These are phyloP conservation scores for Penicillium mononematosum DNA, from an alignment of 495 filamentous ascomycete species.

Conservation along the genomic window DNA sequence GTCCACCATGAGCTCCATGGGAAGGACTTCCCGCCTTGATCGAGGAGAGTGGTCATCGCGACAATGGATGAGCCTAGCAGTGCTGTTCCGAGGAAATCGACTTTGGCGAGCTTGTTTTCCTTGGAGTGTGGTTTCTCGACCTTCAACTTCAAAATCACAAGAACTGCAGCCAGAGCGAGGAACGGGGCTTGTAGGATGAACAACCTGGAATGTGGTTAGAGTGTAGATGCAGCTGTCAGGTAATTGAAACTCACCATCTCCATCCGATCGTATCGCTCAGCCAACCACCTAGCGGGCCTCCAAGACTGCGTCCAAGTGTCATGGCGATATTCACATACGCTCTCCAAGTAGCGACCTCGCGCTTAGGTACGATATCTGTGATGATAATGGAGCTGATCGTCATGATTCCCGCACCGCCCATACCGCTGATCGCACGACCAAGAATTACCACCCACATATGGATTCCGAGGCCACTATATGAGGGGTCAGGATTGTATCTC, in stretches of 20 bases:
- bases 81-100: conserved; percentile 59
- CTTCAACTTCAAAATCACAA: conserved; percentile 49
- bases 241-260: conserved; percentile 53
- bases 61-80: conserved; percentile 51
- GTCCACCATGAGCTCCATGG: conserved; percentile 53
- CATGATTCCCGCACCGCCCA: conserved; percentile 58
- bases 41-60: conserved; percentile 53
- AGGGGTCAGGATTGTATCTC: conserved; percentile 4
- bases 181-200: conserved; percentile 61
- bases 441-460: conserved; percentile 54
- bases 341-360: conserved; percentile 66
- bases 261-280: conserved; percentile 65
- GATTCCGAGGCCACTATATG: conserved; percentile 48
- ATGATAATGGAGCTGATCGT: conserved; percentile 60
- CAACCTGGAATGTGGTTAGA: conserved; percentile 42
- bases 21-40: conserved; percentile 57
- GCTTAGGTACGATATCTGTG: conserved; percentile 63
- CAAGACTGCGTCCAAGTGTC: conserved; percentile 62
- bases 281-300: conserved; percentile 63
- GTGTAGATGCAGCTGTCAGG: background rate
- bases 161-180: conserved; percentile 46
- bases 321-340: conserved; percentile 64
- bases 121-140: conserved; percentile 27
- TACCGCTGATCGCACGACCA: conserved; percentile 58
- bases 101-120: conserved; percentile 33